A percentile compares a stretch with the other conserved stretches of the same genome.
Evolutionary conservation across 139 green algal species (phyloP).

Genomic region (Micractinium conductrix): DNA sequence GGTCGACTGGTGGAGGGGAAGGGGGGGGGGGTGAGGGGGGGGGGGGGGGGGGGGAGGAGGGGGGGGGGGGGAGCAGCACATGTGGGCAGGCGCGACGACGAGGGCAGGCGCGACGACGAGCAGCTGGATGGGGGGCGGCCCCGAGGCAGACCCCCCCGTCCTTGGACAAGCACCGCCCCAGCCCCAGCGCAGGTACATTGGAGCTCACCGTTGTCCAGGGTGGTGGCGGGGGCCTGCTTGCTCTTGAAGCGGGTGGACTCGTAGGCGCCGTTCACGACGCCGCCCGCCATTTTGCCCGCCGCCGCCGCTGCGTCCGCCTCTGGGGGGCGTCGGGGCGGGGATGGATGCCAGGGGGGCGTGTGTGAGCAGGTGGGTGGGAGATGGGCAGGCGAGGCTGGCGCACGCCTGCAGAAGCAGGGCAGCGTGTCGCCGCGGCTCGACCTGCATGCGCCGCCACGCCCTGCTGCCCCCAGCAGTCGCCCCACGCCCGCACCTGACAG

Average conservation of each 20-base stretch:
- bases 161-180: too few species aligned
- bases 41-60: background rate
- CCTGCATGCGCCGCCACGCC: background rate
- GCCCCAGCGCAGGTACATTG: too few species aligned
- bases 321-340: background rate
- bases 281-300: constrained; percentile 51
- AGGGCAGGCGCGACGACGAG: too few species aligned
- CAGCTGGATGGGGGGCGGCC: too few species aligned
- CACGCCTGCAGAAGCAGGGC: background rate
- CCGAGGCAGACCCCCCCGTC: too few species aligned
- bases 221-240: too few species aligned
- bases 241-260: constrained; percentile 93
- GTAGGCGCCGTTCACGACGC: constrained; percentile 78
- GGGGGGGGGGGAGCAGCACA: too few species aligned
- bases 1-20: constrained; percentile 46
- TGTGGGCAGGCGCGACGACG: too few species aligned
- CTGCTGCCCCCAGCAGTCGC: background rate
- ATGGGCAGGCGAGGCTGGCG: background rate
- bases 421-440: background rate
- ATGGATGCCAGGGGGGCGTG: background rate
- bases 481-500: constrained; percentile 2
- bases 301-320: constrained; percentile 10
- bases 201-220: too few species aligned
- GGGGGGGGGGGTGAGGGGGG: background rate
- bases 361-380: background rate